phyloP scores from a whole-genome alignment of 192 early-diverging fungal species.

The Umbelopsis ramanniana region DNA sequence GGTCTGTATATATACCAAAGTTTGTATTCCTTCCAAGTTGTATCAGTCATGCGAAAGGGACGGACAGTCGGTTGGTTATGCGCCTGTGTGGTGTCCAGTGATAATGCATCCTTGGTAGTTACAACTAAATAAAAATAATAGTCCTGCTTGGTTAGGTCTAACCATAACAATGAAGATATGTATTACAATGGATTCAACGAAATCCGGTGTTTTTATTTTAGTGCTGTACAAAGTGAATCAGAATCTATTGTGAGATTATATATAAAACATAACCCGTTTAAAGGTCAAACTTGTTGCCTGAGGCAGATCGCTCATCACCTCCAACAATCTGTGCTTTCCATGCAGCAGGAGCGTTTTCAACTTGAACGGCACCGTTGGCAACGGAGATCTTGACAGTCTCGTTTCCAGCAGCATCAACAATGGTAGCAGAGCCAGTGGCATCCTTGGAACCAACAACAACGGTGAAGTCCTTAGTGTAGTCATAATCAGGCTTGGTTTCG shows the following conservation, averaged over 20 bases:
- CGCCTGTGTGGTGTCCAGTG: no score
- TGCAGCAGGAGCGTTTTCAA: background rate
- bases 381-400: background rate
- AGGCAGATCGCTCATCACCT: background rate
- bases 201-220: background rate
- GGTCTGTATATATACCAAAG: no score
- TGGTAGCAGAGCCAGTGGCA: background rate
- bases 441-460: conserved; percentile 13
- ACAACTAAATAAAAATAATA: no score
- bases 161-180: no score
- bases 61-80: no score
- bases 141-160: no score
- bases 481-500: conserved; percentile 10
- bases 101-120: no score
- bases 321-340: conserved; percentile 11
- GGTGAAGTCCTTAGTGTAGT: conserved; percentile 9
- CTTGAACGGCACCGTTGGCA: background rate
- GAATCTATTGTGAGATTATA: background rate
- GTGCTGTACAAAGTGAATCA: background rate
- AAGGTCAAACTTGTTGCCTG: conserved; percentile 9
- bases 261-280: background rate
- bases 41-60: no score
- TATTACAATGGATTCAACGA: no score
- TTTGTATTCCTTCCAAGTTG: no score
- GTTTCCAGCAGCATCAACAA: conserved; percentile 3